A percentile compares a stretch with the other conserved stretches of the same genome.
Conservation (phyloP, 495 filamentous ascomycete species). For the Penicillium chermesinum region DNA sequence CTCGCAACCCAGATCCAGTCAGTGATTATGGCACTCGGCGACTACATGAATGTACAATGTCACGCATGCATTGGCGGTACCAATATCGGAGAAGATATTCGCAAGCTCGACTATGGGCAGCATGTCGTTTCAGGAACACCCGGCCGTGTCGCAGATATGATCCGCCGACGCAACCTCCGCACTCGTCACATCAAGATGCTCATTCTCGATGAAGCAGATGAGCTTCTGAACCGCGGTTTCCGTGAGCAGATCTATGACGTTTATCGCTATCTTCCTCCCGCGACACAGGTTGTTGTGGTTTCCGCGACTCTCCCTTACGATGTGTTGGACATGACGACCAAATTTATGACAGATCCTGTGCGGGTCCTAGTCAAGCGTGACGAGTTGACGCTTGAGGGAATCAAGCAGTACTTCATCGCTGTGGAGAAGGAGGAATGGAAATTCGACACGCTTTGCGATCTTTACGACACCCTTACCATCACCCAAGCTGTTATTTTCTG, state of each 20-base stretch:
- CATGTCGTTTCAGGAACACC: conserved; percentile 96
- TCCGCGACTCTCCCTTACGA: conserved; percentile 97
- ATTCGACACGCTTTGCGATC: conserved; percentile 97
- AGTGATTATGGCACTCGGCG: conserved; percentile 92
- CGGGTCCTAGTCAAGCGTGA: conserved; percentile 99
- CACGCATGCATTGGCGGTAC: conserved; percentile 98
- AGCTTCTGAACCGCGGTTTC: conserved; percentile 88
- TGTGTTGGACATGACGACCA: conserved; percentile 97
- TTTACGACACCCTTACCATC: conserved; percentile 98
- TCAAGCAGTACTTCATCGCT: conserved; percentile 99
- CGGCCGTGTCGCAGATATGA: conserved; percentile 97
- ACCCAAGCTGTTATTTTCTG: conserved; percentile 99
- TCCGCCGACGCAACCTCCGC: conserved; percentile 87
- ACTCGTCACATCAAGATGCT: conserved; percentile 98
- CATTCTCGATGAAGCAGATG: conserved; percentile 95
- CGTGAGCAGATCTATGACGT: conserved; percentile 99
- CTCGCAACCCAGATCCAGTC: conserved; percentile 97
- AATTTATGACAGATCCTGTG: conserved; percentile 99
- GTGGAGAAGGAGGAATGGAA: conserved; percentile 99
- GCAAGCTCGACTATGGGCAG: conserved; percentile 92
- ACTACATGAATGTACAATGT: conserved; percentile 99
- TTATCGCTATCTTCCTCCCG: conserved; percentile 91
- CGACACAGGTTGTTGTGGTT: conserved; percentile 95
- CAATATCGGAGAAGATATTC: conserved; percentile 94
- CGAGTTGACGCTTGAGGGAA: conserved; percentile 94